Evolutionary conservation across 768 basidiomycete species (phyloP).

Genomic region (Lyophyllum atratum): DNA sequence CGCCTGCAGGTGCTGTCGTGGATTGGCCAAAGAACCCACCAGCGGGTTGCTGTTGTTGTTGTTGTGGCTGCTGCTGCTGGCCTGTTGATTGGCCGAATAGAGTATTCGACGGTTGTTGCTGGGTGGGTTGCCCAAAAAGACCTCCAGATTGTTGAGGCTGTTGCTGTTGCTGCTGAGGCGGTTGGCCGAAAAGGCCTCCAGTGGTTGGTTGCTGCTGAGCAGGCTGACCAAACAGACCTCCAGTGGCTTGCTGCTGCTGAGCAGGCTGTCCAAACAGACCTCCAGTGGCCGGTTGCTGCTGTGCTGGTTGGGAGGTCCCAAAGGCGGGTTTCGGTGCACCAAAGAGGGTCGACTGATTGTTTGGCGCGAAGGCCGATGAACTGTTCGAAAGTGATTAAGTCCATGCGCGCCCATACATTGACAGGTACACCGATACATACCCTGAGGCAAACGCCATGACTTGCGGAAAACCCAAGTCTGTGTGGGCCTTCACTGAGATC

Average conservation of each 20-base stretch:
- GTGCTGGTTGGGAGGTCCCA: conserved; percentile 31
- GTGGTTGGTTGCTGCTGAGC: conserved; percentile 21
- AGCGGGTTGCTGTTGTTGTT: conserved; percentile 25
- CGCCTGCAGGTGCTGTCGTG: conserved; percentile 21
- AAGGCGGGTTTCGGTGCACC: conserved; percentile 38
- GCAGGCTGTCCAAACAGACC: conserved; percentile 32
- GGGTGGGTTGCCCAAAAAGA: conserved; percentile 24
- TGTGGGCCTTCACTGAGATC: neutral
- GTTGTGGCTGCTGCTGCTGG: conserved; percentile 19
- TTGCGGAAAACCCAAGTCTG: neutral
- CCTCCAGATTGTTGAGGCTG: conserved; percentile 30
- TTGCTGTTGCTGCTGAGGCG: conserved; percentile 10
- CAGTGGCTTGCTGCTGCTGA: conserved; percentile 24
- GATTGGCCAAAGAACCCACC: conserved; percentile 32
- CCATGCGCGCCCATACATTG: neutral
- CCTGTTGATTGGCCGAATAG: conserved; percentile 26
- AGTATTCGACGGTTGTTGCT: conserved; percentile 23
- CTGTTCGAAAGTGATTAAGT: neutral
- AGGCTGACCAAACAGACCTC: conserved; percentile 31
- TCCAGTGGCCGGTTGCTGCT: conserved; percentile 25
- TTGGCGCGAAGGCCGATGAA: conserved; percentile 5
- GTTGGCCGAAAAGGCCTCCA: conserved; percentile 29
- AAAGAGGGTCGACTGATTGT: conserved; percentile 32
- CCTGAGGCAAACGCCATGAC: conserved; percentile 12
- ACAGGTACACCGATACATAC: neutral